These are phyloP conservation scores for Yamadazyma ubonensis DNA, from an alignment of 805 yeast genomes.

Conservation along the genomic window DNA sequence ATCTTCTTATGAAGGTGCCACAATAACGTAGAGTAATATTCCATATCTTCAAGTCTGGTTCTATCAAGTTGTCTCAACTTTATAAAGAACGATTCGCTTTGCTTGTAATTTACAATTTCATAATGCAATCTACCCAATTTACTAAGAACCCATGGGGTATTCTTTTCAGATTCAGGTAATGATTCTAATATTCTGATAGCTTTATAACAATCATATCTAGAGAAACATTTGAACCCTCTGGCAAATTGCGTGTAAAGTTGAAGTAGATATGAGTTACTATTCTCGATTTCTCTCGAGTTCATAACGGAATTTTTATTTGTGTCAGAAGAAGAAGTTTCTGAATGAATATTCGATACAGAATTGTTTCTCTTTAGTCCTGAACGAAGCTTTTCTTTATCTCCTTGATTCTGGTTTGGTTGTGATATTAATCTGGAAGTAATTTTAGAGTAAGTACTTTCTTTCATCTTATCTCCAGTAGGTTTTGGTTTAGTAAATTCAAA, in stretches of 20 bases:
- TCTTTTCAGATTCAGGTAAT: conserved; percentile 60
- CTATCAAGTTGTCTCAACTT: conserved; percentile 68
- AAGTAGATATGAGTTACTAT: conserved; percentile 43
- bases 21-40: conserved; percentile 79
- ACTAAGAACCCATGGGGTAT: conserved; percentile 83
- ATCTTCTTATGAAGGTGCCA: conserved; percentile 90
- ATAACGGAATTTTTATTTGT: background rate
- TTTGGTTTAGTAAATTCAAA: conserved; percentile 34
- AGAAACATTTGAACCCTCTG: conserved; percentile 57
- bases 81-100: conserved; percentile 62
- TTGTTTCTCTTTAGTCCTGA: conserved; percentile 22
- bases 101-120: conserved; percentile 83
- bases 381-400: conserved; percentile 12
- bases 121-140: conserved; percentile 79
- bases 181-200: conserved; percentile 69
- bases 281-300: conserved; percentile 25
- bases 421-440: conserved; percentile 49
- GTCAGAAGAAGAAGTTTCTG: background rate
- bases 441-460: conserved; percentile 40
- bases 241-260: conserved; percentile 55
- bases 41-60: conserved; percentile 85
- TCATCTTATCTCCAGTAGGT: conserved; percentile 23
- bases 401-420: conserved; percentile 28
- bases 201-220: conserved; percentile 71
- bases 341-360: conserved; percentile 18